These are phyloP conservation scores for Euclidium syriacum DNA, from an alignment of 345 rosid genomes.

Conservation along the genomic window DNA sequence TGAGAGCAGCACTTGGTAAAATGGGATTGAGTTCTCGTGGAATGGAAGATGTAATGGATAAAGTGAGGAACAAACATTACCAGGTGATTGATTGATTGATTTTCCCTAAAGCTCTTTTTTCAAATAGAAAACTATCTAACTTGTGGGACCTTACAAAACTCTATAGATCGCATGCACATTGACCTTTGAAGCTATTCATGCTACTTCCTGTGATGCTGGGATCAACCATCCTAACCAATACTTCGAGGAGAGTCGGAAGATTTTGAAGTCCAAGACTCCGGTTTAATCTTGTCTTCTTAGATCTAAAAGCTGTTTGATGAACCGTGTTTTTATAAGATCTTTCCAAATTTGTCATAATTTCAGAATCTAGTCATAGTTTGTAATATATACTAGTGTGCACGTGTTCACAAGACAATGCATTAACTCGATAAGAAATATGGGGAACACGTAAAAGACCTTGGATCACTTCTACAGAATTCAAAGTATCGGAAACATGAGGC, in stretches of 20 bases:
- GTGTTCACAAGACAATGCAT: too few relatives aligned
- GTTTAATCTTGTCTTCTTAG: constrained; percentile 16
- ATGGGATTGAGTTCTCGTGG: constrained; percentile 71
- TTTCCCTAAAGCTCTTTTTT: too few relatives aligned
- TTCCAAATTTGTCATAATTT: too few relatives aligned
- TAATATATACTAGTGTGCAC: too few relatives aligned
- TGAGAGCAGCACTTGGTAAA: constrained; percentile 74
- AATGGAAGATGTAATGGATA: constrained; percentile 67
- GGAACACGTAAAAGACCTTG: too few relatives aligned
- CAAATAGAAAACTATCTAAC: too few relatives aligned
- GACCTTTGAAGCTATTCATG: constrained; percentile 78
- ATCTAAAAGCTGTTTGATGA: too few relatives aligned
- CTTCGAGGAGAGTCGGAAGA: constrained; percentile 73
- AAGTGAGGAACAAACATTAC: constrained; percentile 73
- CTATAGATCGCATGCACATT: constrained; percentile 90
- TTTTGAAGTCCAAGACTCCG: constrained; percentile 52
- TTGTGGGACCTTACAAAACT: constrained; percentile 7
- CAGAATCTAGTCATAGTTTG: too few relatives aligned
- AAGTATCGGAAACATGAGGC: too few relatives aligned
- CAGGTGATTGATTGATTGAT: constrained; percentile 45
- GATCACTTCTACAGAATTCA: too few relatives aligned
- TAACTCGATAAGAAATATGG: too few relatives aligned
- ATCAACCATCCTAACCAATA: constrained; percentile 93
- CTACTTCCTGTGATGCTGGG: constrained; percentile 64
- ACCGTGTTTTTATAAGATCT: too few relatives aligned